Base-by-base conservation (phyloP, 768 basidiomycete genomes). In the Obba rivulosa region DNA sequence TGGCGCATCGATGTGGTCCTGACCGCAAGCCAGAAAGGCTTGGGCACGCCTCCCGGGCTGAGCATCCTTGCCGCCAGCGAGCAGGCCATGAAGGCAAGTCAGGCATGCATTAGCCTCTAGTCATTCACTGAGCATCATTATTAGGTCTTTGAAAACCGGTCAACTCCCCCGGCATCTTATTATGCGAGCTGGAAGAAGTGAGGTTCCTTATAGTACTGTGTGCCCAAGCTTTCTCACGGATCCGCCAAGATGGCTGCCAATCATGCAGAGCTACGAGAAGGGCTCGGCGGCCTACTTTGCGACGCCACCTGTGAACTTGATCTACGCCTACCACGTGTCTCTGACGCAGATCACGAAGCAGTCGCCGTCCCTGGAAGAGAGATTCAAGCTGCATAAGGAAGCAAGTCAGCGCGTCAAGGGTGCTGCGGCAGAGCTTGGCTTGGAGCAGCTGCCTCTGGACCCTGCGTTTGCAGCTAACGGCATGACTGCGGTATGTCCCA, bases 1-100 rank as follows among this genome's bases (percentile, higher is more conserved):
- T 98, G 96, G 96, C 83, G 77, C 21, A 74, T 98, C 45, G 96
- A 99, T 57, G 81, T 93, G 34, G 85, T 98, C 21, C 57, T 94
- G 36, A 80, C 85, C 14, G 92, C 90, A 9, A 84, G 81, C 49
- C 92, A 95, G 66, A 96, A 96, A 63, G 96, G 95, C 35, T 81
- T 99, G 18, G 87, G 93, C 24, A 81, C 85, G 0, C 96, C 96
- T 2, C 95, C 96, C 8, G 96, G 96, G 31, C 75, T 99, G 22
- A 89, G 89, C 61, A 81, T 99, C 56, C 67, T 95, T 49, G 73
- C 88, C 34, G 92, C 84, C 8, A 90, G 87, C 63, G 77, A 83
- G 57, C 79, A 77, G 47, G 93, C 96, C 0, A 67, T 99, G 51
- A 74, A 79, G 57, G 88, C 78, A 49, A 7, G 59, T 17, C n/a